A percentile compares a stretch with the other conserved stretches of the same genome.
These are phyloP conservation scores for Cyberlindnera bimundalis DNA, from an alignment of 805 yeast species.

Conservation along the genomic window DNA sequence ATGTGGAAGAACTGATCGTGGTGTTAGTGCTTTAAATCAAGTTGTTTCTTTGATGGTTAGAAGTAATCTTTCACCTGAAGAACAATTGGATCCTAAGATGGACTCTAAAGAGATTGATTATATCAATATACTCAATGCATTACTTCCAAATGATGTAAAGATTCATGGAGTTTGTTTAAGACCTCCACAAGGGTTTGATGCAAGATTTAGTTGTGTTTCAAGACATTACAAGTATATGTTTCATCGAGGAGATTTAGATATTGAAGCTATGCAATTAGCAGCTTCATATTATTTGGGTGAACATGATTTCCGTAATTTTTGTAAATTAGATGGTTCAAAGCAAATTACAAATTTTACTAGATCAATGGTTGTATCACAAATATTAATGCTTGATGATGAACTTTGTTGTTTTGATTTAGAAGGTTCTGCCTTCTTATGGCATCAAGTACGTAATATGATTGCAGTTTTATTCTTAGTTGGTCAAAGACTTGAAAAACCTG, in stretches of 20 bases:
- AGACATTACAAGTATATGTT: constrained; percentile 88
- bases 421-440: constrained; percentile 95
- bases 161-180: constrained; percentile 78
- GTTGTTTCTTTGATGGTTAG: constrained; percentile 80
- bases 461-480: constrained; percentile 80
- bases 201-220: constrained; percentile 83
- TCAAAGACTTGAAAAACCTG: constrained; percentile 64
- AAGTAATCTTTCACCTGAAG: constrained; percentile 59
- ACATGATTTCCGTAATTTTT: constrained; percentile 91
- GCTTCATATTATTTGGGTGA: constrained; percentile 62
- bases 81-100: constrained; percentile 50
- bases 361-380: constrained; percentile 50
- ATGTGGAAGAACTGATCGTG: constrained; percentile 93
- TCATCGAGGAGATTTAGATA: constrained; percentile 48
- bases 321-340: constrained; percentile 91
- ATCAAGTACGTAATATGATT: constrained; percentile 95
- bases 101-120: constrained; percentile 77
- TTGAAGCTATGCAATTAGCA: constrained; percentile 66
- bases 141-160: constrained; percentile 77
- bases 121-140: constrained; percentile 65
- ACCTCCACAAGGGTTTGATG: constrained; percentile 83
- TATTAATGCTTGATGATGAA: constrained; percentile 34
- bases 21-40: constrained; percentile 97
- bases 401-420: constrained; percentile 68
- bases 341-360: constrained; percentile 82